A percentile compares a stretch with the other conserved stretches of the same genome.
phyloP scores from a whole-genome alignment of 495 filamentous ascomycete genomes.

The Penicillium psychrofluorescens region DNA sequence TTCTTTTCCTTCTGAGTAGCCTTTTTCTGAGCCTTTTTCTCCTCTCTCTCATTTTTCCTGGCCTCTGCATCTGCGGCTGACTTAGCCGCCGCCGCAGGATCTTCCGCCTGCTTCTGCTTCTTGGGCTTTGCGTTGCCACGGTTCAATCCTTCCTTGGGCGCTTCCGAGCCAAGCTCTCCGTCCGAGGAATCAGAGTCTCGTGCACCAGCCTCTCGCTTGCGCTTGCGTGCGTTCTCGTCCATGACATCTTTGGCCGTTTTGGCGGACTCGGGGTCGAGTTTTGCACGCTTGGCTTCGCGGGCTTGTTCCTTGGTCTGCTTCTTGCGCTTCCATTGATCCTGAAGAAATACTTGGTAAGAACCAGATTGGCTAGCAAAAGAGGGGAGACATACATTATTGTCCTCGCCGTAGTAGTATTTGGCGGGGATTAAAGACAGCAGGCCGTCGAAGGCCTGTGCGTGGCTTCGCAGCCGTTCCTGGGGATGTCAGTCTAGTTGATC shows the following conservation, averaged over 20 bases:
- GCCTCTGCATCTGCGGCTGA: slow-evolving; percentile 27
- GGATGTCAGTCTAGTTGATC: slow-evolving; percentile 7
- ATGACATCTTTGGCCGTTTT: slow-evolving; percentile 79
- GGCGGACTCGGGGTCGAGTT: slow-evolving; percentile 75
- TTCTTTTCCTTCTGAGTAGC: slow-evolving; percentile 40
- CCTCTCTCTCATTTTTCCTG: slow-evolving; percentile 35
- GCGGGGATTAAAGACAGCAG: slow-evolving; percentile 88
- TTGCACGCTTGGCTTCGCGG: slow-evolving; percentile 67
- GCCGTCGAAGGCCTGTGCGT: slow-evolving; percentile 83
- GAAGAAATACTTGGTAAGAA: slow-evolving; percentile 12
- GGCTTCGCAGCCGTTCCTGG: slow-evolving; percentile 74
- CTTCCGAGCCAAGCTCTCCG: slow-evolving; percentile 37
- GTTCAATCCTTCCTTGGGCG: slow-evolving; percentile 34
- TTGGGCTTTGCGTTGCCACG: slow-evolving; percentile 26
- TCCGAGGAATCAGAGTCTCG: slow-evolving; percentile 32
- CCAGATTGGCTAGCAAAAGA: neutral
- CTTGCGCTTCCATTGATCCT: slow-evolving; percentile 82
- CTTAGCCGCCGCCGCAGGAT: slow-evolving; percentile 20
- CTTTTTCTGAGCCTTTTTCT: slow-evolving; percentile 46
- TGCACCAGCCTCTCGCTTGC: slow-evolving; percentile 50
- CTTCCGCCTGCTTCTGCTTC: slow-evolving; percentile 25
- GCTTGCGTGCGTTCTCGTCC: slow-evolving; percentile 71
- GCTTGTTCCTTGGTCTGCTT: slow-evolving; percentile 83
- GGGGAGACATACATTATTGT: slow-evolving; percentile 63
- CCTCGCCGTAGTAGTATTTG: slow-evolving; percentile 84